Percentiles rank a stretch among this genome's conserved stretches.
phyloP scores from a whole-genome alignment of 106 monocot genomes.

The Cymbidium sinense region DNA sequence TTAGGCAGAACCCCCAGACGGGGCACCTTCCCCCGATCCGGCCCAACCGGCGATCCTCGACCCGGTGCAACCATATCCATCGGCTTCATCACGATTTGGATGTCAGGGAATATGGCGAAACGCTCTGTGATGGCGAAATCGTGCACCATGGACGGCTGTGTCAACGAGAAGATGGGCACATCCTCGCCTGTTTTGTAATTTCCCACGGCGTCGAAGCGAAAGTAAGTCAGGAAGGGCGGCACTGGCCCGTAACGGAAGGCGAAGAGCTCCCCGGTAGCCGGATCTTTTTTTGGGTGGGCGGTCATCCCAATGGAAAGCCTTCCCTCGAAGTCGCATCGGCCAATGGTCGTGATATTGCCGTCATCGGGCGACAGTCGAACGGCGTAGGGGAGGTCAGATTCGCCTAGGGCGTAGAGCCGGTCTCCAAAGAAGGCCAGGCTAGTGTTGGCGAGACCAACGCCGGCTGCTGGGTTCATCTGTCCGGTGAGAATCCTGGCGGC shows the following conservation, averaged over 20 bases:
- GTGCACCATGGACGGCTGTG: slow-evolving; percentile 60
- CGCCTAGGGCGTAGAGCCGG: slow-evolving; percentile 49
- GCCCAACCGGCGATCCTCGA: slow-evolving; percentile 38
- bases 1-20: slow-evolving; percentile 61
- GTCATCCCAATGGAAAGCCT: slow-evolving; percentile 42
- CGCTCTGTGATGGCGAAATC: slow-evolving; percentile 81
- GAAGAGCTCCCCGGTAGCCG: slow-evolving; percentile 47
- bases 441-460: slow-evolving; percentile 48
- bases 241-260: slow-evolving; percentile 59
- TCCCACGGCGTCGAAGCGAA: slow-evolving; percentile 48
- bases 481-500: slow-evolving; percentile 48
- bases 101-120: slow-evolving; percentile 58
- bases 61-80: slow-evolving; percentile 53
- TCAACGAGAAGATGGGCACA: slow-evolving; percentile 63
- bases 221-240: slow-evolving; percentile 60
- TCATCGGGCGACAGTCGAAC: slow-evolving; percentile 17
- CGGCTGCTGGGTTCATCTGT: slow-evolving; percentile 43
- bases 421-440: slow-evolving; percentile 38
- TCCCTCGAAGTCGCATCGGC: slow-evolving; percentile 34
- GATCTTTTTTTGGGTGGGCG: slow-evolving; percentile 63
- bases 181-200: slow-evolving; percentile 40
- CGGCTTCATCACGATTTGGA: slow-evolving; percentile 79
- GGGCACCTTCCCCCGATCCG: slow-evolving; percentile 54
- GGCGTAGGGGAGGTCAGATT: slow-evolving; percentile 60
- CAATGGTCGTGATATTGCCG: slow-evolving; percentile 42